phyloP scores from a whole-genome alignment of 305 asterid species.

The Withania somnifera region DNA sequence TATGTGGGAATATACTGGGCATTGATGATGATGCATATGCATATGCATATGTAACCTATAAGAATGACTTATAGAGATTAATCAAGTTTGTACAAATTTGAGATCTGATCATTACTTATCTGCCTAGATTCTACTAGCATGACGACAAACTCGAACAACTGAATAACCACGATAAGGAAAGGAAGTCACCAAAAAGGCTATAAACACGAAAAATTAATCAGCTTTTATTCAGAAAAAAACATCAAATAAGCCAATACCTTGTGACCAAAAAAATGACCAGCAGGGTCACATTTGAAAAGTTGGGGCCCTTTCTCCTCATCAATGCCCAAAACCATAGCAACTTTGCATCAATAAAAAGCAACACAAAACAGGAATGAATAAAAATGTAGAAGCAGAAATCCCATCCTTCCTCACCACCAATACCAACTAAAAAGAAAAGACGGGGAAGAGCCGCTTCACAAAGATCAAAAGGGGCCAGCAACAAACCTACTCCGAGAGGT shows the following conservation, averaged over 20 bases:
- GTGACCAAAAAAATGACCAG: conserved; percentile 97
- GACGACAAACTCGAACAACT: neutral
- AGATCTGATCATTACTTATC: neutral
- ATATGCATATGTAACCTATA: neutral
- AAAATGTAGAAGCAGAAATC: neutral
- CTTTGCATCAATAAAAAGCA: conserved; percentile 24
- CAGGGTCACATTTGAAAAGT: conserved; percentile 98
- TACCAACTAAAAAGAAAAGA: neutral
- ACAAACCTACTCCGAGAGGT: conserved; percentile 96
- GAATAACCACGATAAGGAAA: neutral
- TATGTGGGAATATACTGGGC: too few relatives aligned
- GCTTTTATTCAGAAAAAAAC: neutral
- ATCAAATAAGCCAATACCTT: conserved; percentile 40
- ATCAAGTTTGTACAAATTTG: neutral
- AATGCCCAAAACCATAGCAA: conserved; percentile 90
- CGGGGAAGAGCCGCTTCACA: neutral
- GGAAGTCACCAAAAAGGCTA: neutral
- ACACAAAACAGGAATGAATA: neutral
- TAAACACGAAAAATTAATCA: neutral
- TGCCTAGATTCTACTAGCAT: neutral
- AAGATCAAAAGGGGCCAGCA: conserved; percentile 4
- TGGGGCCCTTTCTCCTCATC: conserved; percentile 96
- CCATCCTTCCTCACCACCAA: neutral
- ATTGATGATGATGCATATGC: too few relatives aligned
- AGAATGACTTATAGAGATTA: neutral